Evolutionary conservation across 257 asterid species (phyloP).

Genomic region (Solanum arcanum): DNA sequence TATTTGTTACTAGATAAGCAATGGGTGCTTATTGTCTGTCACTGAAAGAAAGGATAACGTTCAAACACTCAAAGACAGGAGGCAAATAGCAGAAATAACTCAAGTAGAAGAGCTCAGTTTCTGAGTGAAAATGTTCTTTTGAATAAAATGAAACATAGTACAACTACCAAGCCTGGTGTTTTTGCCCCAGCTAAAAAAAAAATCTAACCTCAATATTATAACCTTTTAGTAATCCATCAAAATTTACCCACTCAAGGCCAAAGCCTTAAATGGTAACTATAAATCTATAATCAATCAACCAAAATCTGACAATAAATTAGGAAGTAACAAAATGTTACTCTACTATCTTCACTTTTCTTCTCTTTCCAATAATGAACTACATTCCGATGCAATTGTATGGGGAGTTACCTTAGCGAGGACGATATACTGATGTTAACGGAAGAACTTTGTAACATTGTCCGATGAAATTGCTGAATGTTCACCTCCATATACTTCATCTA

Average conservation of each 20-base stretch:
- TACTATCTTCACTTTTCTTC: background rate
- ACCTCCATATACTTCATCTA: background rate
- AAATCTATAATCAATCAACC: background rate
- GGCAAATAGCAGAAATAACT: background rate
- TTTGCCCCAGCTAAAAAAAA: background rate
- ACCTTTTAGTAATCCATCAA: background rate
- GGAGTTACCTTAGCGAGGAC: background rate
- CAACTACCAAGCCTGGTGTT: background rate
- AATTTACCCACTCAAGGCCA: background rate
- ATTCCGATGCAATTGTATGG: background rate
- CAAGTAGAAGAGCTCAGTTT: background rate
- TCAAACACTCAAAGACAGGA: background rate
- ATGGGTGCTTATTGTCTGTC: background rate
- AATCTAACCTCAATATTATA: background rate
- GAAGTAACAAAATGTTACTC: background rate
- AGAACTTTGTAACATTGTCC: background rate
- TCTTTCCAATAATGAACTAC: background rate
- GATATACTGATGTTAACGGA: background rate
- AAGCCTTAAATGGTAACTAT: background rate
- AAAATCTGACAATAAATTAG: background rate
- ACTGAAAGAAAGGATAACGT: background rate
- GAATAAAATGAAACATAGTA: background rate
- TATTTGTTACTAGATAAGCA: background rate
- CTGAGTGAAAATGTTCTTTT: background rate
- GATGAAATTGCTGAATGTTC: background rate